A percentile compares a stretch with the other conserved stretches of the same genome.
phyloP scores from a whole-genome alignment of 345 rosid genomes.

The Cardiospermum halicacabum region DNA sequence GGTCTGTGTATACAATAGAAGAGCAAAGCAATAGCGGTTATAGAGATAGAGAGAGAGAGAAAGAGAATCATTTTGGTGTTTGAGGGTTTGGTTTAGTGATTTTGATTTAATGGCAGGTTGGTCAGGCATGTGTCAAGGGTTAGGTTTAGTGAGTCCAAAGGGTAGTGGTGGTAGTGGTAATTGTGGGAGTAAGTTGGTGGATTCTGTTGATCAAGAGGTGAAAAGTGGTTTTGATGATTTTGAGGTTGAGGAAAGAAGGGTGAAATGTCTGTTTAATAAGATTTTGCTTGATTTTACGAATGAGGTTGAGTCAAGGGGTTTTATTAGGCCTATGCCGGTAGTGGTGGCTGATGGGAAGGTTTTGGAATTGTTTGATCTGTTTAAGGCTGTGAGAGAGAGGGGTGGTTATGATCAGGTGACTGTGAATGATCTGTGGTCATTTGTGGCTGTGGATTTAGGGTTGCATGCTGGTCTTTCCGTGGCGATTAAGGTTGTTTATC shows the following conservation, averaged over 20 bases:
- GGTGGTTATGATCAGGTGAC: constrained; percentile 57
- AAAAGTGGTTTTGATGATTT: constrained; percentile 12
- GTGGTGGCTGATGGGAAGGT: constrained; percentile 43
- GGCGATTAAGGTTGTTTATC: constrained; percentile 46
- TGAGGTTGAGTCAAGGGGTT: constrained; percentile 36
- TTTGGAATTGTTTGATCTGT: constrained; percentile 62
- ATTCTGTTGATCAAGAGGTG: constrained; percentile 15
- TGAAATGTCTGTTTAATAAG: constrained; percentile 49
- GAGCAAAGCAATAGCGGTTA: neutral
- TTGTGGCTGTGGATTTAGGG: constrained; percentile 46
- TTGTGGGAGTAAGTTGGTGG: constrained; percentile 12
- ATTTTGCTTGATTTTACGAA: constrained; percentile 40
- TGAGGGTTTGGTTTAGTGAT: neutral
- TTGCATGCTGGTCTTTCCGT: constrained; percentile 32
- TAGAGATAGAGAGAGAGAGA: neutral
- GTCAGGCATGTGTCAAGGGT: constrained; percentile 35
- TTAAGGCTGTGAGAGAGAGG: constrained; percentile 48
- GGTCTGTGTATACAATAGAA: neutral
- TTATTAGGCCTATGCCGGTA: constrained; percentile 42
- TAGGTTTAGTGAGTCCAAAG: constrained; percentile 26
- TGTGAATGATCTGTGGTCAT: constrained; percentile 44
- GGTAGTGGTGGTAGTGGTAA: constrained; percentile 7
- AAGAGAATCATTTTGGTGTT: neutral
- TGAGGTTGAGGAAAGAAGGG: constrained; percentile 28
- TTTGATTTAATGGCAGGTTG: constrained; percentile 49